Evolutionary conservation across 805 yeast genomes (phyloP), one percentile per base, ranked within the genome.

Genomic region (Alloascoidea africana): DNA sequence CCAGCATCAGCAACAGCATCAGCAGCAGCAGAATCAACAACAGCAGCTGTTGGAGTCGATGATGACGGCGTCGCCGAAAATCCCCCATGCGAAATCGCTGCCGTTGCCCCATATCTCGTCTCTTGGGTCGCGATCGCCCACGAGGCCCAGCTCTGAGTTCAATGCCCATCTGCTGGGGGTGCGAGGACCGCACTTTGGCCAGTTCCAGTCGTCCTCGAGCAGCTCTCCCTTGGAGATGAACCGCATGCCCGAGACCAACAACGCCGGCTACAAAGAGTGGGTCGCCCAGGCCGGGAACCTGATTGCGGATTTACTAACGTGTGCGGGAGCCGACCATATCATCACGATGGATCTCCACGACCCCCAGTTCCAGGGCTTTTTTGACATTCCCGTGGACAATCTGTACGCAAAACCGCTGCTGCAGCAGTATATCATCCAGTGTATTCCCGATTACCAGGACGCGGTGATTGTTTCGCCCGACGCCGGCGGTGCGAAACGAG

Each of bases 401-500:
- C 56, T 91, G 45, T 85, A 84, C 55, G 83, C 91, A 36, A 79
- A 81, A 53, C 96, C 96, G 2, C 63, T 91, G 40, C 62, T 89
- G 40, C 87, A 83, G 54, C 81, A 83, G 46, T 91, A 86, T 58
- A 86, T 91, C 42, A 65, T 73, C 16, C 76, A 78, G 41, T 65
- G 67, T 44, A 76, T 91, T 39, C 89, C 93, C n/a, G 59, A 82
- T 43, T 84, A 76, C 53, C 72, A 72, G 46, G 79, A 86, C 32
- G 81, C 89, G 33, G 94, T 91, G 4, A 75, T 91, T 48, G 96
- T 91, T 23, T 85, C 96, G 1, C 99, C 99, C 0, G 99, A 91
- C 59, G 91, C 96, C 16, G 99, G 99, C 52, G 99, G 99, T 44
- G 99, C 98, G 36, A 91, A 91, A 57, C 65, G 98, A 46, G 96